Base-by-base conservation (phyloP, 495 filamentous ascomycete species). In the Xylaria grammica region DNA sequence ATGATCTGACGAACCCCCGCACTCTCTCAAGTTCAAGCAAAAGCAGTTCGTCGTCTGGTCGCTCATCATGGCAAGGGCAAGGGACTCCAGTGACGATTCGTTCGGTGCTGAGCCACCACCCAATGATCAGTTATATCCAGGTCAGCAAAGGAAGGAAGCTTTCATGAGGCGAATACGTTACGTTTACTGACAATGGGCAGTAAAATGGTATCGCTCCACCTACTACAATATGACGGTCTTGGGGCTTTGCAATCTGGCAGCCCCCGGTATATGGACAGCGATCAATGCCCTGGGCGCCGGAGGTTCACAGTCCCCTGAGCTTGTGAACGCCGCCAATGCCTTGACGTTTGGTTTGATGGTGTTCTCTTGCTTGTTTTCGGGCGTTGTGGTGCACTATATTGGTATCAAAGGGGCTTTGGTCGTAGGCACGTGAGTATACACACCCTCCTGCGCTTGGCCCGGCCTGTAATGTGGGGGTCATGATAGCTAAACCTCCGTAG, bases 221-320 rank as follows among this genome's bases (percentile, higher is more conserved):
- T 85, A 86, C 60, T 89, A 82, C 74, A 87, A 89, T 78, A 84
- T 86, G 34, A 79, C 85, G 17, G 81, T 91, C 26, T 79, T 89
- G 9, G 88, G 87, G 1, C 63, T 88, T 19, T 88, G 84, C 76
- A 87, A 85, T 67, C 84, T 91, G 65, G 76, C 84, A 0, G 87
- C 86, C 0, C 88, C 88, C 0, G 88, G 88, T 0, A 84, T 90
- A 65, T 90, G 88, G 88, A 81, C 81, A 27, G 88, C 88, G 13
- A 90, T 90, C 85, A 90, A 90, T 73, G 85, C 83, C 0, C 81
- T 90, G 17, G 88, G 89, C 36, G 89, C 87, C 19, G 89, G 89
- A 42, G 88, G 88, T 5, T 79, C 82, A 32, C 80, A 85, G 60
- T 78, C 74, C n/a, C 89, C 89, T 7, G 83, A 87, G 60, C 81